These are phyloP conservation scores for Cudoniella acicularis DNA, from an alignment of 495 filamentous ascomycete genomes.

Conservation along the genomic window DNA sequence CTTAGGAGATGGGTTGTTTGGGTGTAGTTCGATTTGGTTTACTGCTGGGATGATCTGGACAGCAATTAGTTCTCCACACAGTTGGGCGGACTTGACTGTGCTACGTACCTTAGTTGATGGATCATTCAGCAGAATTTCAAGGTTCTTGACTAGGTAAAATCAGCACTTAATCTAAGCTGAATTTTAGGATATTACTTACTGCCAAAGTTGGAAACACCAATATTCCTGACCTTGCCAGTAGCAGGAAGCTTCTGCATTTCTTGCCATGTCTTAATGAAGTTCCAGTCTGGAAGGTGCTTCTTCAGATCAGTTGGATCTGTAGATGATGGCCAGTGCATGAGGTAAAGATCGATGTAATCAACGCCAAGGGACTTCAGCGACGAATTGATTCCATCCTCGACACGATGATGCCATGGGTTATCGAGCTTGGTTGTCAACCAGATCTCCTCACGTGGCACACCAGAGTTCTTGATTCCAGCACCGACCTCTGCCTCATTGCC, in stretches of 20 bases:
- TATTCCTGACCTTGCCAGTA: constrained; percentile 66
- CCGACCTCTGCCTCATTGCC: constrained; percentile 56
- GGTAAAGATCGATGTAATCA: constrained; percentile 78
- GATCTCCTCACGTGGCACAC: constrained; percentile 67
- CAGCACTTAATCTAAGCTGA: constrained; percentile 10
- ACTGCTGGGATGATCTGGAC: constrained; percentile 73
- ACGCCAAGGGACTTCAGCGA: constrained; percentile 66
- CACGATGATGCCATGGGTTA: constrained; percentile 69
- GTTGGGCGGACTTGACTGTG: neutral
- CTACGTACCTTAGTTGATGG: constrained; percentile 17
- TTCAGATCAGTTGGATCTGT: constrained; percentile 64
- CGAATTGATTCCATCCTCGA: constrained; percentile 63
- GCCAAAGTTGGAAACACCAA: constrained; percentile 85
- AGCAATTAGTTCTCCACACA: constrained; percentile 12
- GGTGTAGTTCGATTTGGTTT: constrained; percentile 92
- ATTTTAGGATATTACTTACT: constrained; percentile 3
- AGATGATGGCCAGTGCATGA: constrained; percentile 65
- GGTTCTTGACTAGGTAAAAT: constrained; percentile 43
- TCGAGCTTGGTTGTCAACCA: constrained; percentile 84
- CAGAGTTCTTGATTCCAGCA: constrained; percentile 62
- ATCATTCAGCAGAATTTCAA: constrained; percentile 62
- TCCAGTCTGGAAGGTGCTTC: constrained; percentile 61
- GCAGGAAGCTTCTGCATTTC: constrained; percentile 69
- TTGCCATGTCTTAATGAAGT: constrained; percentile 73
- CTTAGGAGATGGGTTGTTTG: constrained; percentile 42